Evolutionary conservation across 805 yeast species (phyloP).

Genomic region (Candida suzukii): DNA sequence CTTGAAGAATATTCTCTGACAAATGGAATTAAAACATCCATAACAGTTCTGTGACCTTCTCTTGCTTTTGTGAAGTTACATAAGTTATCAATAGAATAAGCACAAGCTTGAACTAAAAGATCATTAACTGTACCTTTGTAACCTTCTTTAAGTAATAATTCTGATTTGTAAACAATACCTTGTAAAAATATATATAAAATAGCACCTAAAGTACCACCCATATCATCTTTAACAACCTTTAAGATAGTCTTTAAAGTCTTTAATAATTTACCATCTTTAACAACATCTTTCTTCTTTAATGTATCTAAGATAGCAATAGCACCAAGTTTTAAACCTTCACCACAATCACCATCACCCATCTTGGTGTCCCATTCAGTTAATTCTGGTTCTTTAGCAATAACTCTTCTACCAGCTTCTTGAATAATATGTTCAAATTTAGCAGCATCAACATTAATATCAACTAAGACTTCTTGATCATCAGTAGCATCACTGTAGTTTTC

Average conservation of each 20-base stretch:
- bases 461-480: neutral
- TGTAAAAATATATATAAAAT: slow-evolving; percentile 26
- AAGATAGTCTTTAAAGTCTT: slow-evolving; percentile 19
- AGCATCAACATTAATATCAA: slow-evolving; percentile 17
- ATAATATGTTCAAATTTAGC: slow-evolving; percentile 9
- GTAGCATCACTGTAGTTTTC: slow-evolving; percentile 17
- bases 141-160: slow-evolving; percentile 15
- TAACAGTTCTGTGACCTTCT: slow-evolving; percentile 31
- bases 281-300: slow-evolving; percentile 16
- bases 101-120: slow-evolving; percentile 18
- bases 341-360: slow-evolving; percentile 40
- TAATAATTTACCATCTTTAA: slow-evolving; percentile 20
- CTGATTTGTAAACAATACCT: slow-evolving; percentile 16
- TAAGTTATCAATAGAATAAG: slow-evolving; percentile 22
- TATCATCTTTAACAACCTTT: slow-evolving; percentile 25
- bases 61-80: slow-evolving; percentile 29
- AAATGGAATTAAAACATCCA: slow-evolving; percentile 34
- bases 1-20: slow-evolving; percentile 16
- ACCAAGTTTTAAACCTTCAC: slow-evolving; percentile 29
- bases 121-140: slow-evolving; percentile 2
- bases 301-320: slow-evolving; percentile 22
- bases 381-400: slow-evolving; percentile 27
- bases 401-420: slow-evolving; percentile 21
- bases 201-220: slow-evolving; percentile 35
- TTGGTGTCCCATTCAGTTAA: slow-evolving; percentile 34